Base-by-base conservation (phyloP, 257 asterid species). In the Solanum sejunctum region DNA sequence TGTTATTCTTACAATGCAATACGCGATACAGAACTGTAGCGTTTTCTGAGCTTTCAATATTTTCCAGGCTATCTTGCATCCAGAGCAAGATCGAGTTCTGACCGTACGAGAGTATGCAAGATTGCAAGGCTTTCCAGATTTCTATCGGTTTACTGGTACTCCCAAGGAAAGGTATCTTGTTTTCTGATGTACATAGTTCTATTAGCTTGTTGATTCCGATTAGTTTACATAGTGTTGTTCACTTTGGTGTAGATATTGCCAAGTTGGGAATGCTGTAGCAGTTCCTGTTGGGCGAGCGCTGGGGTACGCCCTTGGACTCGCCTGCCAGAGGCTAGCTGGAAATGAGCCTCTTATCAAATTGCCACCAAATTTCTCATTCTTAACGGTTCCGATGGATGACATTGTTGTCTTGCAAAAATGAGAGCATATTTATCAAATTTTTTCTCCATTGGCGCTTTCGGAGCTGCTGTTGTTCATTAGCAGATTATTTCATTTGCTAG, bases 51-150 rank as follows among this genome's bases (percentile, higher is more conserved):
- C 39, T 43, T 69, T 57, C 26, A 4, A 36, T 21, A 55, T 41
- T 80, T 77, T 36, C 88, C 86, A 90, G 91, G 89, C 91, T 16
- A 78, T 93, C 17, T 87, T 96, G 54, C 99, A 96, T 70, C 99
- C 99, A 2, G 97, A 94, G 88, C 99, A 96, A 90, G 96, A 94
- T 52, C 87, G 98, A 66, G 88, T 91, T 60, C 94, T 96, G 8
- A 93, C 98, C 2, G 45, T 94, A 81, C 92, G 98, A 0, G 99
- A 94, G 82, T 93, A 90, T 77, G 98, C 99, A 21, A 89, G 98
- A 57, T 81, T 94, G 87, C 98, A 96, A 86, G 99, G 99, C 8
- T 96, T 96, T 80, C 98, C 98, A 8, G 99, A 96, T 64, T 91
- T 87, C 85, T 96, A 93, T 87, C 88, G 93, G 83, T 93, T 96